Evolutionary conservation across 441 rosid species (phyloP), one percentile per base, ranked within the genome.

Genomic region (Gossypium davidsonii): DNA sequence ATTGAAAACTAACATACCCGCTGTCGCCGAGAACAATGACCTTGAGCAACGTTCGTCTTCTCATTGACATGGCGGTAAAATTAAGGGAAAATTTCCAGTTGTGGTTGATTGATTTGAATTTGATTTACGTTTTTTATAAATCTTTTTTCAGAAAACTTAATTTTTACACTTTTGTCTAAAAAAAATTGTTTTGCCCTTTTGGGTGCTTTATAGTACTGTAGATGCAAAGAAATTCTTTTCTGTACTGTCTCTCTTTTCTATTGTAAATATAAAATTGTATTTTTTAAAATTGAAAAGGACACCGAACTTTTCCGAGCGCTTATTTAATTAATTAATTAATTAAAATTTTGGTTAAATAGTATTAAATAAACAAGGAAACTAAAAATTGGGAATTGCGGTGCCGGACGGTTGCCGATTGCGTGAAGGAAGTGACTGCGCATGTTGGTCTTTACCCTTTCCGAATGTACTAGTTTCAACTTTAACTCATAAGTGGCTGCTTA

Each of bases 1-100:
- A 21, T 7, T 57, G 49, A 55, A 51, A 68, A 70, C 8, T 39
- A 57, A 61, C 83, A 68, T 75, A 94, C 98, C 98, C 97, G 82
- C 98, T 94, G 81, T 94, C 97, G 79, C 98, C 98, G 76, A 94
- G 97, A 65, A 92, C 89, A 77, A 94, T 94, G 85, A 94, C 97
- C 88, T 94, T 94, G 79, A 94, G 95, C 93, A 94, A 82, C 69
- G 94, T 88, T 79, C 97, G 85, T 78, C 96, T 85, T 67, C 96
- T 91, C 67, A 55, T 60, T 67, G 93, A 85, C 98, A 91, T 91
- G 83, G 80, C 79, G 76, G 72, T 61, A 60, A 64, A 51, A n/a
- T 25, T 66, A 67, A 48, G 39, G 11, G 67, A 3, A 49, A 11
- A 14, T 4, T 12, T 26, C 51, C 28, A 18, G 69, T 31, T 72